phyloP scores from a whole-genome alignment of 768 basidiomycete species.

The Vararia minispora region DNA sequence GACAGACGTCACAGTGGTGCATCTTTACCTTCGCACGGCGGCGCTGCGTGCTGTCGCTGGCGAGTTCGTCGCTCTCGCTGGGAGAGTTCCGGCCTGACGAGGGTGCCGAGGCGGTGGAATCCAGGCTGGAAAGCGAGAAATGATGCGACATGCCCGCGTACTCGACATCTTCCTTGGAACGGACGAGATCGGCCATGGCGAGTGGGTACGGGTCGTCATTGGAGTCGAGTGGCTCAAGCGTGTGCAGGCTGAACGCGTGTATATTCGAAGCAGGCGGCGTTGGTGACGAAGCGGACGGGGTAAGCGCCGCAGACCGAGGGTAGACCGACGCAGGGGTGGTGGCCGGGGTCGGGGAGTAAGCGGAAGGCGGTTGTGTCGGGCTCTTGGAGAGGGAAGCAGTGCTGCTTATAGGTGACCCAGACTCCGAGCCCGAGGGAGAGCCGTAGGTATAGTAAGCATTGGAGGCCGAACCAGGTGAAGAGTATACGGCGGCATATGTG shows the following conservation, averaged over 20 bases:
- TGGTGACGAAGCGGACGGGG: neutral
- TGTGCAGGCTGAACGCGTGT: constrained; percentile 9
- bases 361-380: neutral
- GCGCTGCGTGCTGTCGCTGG: constrained; percentile 1
- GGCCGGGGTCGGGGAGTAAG: too few relatives aligned
- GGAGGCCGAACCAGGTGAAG: too few relatives aligned
- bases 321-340: constrained; percentile 2
- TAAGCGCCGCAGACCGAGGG: constrained; percentile 6
- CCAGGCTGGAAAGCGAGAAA: constrained; percentile 6
- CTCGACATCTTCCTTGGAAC: constrained; percentile 9
- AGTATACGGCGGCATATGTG: too few relatives aligned
- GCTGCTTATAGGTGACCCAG: too few relatives aligned
- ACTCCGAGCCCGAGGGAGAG: too few relatives aligned
- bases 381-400: neutral
- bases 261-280: constrained; percentile 7
- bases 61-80: constrained; percentile 1
- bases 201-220: constrained; percentile 14
- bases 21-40: constrained; percentile 24
- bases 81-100: neutral
- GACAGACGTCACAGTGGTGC: constrained; percentile 27
- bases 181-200: constrained; percentile 12
- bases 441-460: too few relatives aligned
- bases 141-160: constrained; percentile 12
- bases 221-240: constrained; percentile 11
- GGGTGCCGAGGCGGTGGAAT: constrained; percentile 5